Evolutionary conservation across 345 rosid genomes (phyloP), one percentile per base, ranked within the genome.

Genomic region (Tarenaya hassleriana): DNA sequence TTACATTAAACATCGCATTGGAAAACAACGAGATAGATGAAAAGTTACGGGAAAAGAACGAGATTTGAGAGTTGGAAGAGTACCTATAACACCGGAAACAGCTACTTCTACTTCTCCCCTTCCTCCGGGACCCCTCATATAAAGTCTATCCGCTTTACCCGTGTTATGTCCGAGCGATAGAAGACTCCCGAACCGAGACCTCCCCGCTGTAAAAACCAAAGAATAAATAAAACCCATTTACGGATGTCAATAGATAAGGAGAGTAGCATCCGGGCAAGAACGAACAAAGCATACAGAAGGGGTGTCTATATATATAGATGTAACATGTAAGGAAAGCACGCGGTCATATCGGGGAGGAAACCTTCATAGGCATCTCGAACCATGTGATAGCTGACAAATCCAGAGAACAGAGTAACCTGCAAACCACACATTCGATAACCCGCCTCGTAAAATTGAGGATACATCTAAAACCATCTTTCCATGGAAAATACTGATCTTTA

Each of bases 91-190:
- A 50, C 97, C 89, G 71, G 99, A 78, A 63, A 94, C 97, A 52
- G 99, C 94, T 32, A 83, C 97, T 77, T 94, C 97, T 52, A 94
- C 99, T 73, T 88, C 95, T 60, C 99, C 99, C 54, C 87, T 84
- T 64, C 99, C 99, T 69, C 95, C 97, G 16, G 95, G 99, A 60
- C 97, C 99, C 62, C 67, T 88, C 99, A 94, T 94, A 74, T 74
- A 88, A 27, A 88, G 81, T 55, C 82, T 72, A 64, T 88, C 97
- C 35, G 94, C 69, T 83, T 94, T 88, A 20, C 86, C 82, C 42
- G 79, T 63, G 56, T 83, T 72, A 47, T 79, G 79, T 34, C 91
- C 88, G 6, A 83, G 70, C 29, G 86, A 79, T 64, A 88, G 77
- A 53, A 94, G 77, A 57, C 87, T 86, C 64, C 91, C 95, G 31